A percentile compares a stretch with the other conserved stretches of the same genome.
phyloP scores from a whole-genome alignment of 2,329 filamentous ascomycete species.

The Aspergillus sp. region DNA sequence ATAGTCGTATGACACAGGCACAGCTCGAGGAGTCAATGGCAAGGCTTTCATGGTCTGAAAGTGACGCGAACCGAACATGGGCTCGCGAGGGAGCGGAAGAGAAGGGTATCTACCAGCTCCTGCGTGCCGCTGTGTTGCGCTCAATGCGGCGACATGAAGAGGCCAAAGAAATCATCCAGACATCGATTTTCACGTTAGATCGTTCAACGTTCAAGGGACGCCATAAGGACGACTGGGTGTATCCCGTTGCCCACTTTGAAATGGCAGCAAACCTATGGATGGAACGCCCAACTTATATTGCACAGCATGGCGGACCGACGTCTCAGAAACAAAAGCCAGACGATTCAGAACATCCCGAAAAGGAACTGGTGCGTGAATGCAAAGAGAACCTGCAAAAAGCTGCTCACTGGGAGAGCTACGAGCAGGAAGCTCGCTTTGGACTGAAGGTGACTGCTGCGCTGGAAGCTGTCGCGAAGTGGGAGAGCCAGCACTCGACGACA shows the following conservation, averaged over 20 bases:
- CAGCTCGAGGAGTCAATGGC: conserved; percentile 65
- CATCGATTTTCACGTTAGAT: conserved; percentile 62
- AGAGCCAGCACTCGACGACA: conserved; percentile 26
- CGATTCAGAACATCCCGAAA: conserved; percentile 24
- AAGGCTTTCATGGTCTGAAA: conserved; percentile 66
- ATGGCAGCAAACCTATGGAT: conserved; percentile 79
- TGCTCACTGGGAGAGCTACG: conserved; percentile 61
- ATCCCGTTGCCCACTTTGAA: conserved; percentile 82
- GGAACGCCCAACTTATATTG: conserved; percentile 50
- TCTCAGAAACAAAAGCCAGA: conserved; percentile 3
- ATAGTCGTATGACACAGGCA: conserved; percentile 70
- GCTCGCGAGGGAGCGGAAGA: conserved; percentile 57
- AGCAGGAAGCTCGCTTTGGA: conserved; percentile 59
- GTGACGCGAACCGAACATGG: conserved; percentile 57
- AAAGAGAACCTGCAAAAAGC: conserved; percentile 58
- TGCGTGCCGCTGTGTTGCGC: conserved; percentile 65
- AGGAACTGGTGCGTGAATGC: conserved; percentile 50
- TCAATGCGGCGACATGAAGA: conserved; percentile 63
- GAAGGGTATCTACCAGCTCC: conserved; percentile 64
- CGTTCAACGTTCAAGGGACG: conserved; percentile 53
- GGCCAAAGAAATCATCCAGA: conserved; percentile 64
- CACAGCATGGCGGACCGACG: conserved; percentile 29
- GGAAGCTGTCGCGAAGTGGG: conserved; percentile 47
- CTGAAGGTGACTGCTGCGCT: conserved; percentile 49
- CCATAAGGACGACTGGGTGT: conserved; percentile 57